Base-by-base conservation (phyloP, 495 filamentous ascomycete species). In the Penicillium samsonianum region DNA sequence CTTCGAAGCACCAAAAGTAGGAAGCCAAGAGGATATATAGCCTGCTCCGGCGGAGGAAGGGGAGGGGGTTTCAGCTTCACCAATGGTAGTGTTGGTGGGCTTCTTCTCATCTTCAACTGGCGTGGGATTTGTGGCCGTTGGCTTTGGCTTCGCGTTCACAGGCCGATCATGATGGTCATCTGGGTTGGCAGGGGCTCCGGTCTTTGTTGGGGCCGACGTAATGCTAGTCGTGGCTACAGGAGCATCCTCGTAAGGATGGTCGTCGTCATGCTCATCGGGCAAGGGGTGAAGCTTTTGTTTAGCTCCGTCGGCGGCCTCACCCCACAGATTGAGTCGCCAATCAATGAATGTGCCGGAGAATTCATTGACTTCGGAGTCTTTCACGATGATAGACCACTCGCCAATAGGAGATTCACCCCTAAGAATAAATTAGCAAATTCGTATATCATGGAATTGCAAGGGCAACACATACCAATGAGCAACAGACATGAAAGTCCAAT, bases 401-500 rank as follows among this genome's bases (percentile, higher is more conserved):
- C 94, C 94, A 56, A 90, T 70, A 43, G 92, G 91, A 45, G 84
- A 82, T 76, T 98, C 94, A 48, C 93, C 95, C 91, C 90, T 94
- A 55, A 23, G 53, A 50, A 3, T 44, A 40, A 54, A 45, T 68
- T 53, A 68, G 60, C 41, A 11, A 28, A 48, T 8, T 8, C 25
- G 25, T 19, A 53, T 6, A 23, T 31, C 5, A 14, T 9, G 17
- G 7, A 31, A 16, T 16, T 16, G 8, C 10, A 53, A 14, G 14
- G 55, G 12, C 10, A 16, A 12, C 25, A 72, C 87, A 73, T 82
- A 94, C 91, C 91, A 98, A 70, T 98, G 95, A 64, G 86, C 91
- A 47, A 98, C 95, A 56, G 85, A 91, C 94, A 98, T 98, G 61
- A 98, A 98, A 2, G 94, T 96, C 94, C 94, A 98, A 75, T 98